Percentiles rank a stretch among this genome's conserved stretches.
Conservation (phyloP, 257 asterid species). For the Primulina tabacum region DNA sequence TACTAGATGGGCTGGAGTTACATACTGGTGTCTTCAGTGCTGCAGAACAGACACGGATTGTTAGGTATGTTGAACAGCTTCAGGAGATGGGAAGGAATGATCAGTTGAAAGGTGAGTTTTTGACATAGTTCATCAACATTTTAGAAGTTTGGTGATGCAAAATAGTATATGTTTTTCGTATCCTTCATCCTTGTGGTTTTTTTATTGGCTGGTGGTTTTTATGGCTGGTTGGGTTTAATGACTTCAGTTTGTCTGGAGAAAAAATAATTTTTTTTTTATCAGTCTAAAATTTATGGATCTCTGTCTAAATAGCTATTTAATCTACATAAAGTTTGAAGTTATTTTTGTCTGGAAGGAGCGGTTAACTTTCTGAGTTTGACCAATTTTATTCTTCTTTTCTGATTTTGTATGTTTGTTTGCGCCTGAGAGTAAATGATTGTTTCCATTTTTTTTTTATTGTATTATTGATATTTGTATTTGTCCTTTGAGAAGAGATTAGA, state of each 20-base stretch:
- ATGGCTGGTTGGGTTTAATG: not conserved
- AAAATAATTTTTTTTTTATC: not conserved
- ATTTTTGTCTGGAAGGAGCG: not conserved
- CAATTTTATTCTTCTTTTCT: no score
- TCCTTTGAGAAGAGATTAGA: no score
- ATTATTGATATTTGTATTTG: no score
- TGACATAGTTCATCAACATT: not conserved
- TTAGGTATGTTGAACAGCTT: constrained; percentile 45
- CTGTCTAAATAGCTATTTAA: not conserved
- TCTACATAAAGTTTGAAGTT: constrained; percentile 12
- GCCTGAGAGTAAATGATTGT: no score
- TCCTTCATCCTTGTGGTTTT: not conserved
- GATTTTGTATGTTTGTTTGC: no score
- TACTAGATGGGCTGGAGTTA: constrained; percentile 71
- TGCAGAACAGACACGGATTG: constrained; percentile 71
- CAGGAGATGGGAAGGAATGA: constrained; percentile 56
- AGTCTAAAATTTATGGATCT: not conserved
- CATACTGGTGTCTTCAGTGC: constrained; percentile 67
- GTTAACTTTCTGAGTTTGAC: constrained; percentile 3
- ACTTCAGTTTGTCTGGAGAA: not conserved
- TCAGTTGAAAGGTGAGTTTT: constrained; percentile 51
- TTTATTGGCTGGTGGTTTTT: constrained; percentile 12
- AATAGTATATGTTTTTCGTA: constrained; percentile 4
- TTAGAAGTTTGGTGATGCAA: not conserved
- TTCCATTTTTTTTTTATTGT: no score